These are phyloP conservation scores for Pseudogymnoascus sp. DNA, from an alignment of 2,329 filamentous ascomycete genomes.

Conservation along the genomic window DNA sequence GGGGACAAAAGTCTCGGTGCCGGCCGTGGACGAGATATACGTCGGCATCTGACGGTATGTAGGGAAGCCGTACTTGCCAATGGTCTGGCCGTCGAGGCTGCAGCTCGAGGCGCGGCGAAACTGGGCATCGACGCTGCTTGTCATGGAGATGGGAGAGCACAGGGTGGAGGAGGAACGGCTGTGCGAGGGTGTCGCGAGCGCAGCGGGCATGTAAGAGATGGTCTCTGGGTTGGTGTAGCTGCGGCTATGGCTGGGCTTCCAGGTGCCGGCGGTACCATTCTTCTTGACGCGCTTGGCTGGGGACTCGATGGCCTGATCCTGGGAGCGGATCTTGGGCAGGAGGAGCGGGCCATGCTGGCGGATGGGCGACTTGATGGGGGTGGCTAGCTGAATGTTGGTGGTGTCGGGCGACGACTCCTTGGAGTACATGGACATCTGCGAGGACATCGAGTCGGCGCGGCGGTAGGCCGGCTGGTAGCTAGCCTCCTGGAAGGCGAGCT, in stretches of 20 bases:
- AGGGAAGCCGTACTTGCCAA: slow-evolving; percentile 72
- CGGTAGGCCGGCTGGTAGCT: slow-evolving; percentile 35
- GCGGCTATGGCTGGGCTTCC: slow-evolving; percentile 43
- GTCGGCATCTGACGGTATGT: slow-evolving; percentile 70
- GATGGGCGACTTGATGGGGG: slow-evolving; percentile 63
- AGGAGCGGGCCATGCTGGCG: slow-evolving; percentile 71
- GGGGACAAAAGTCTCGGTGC: slow-evolving; percentile 40
- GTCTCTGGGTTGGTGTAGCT: slow-evolving; percentile 56
- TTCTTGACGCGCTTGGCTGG: slow-evolving; percentile 49
- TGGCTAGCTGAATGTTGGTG: slow-evolving; percentile 58
- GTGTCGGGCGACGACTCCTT: slow-evolving; percentile 63
- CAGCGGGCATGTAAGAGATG: slow-evolving; percentile 30
- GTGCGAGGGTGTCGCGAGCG: slow-evolving; percentile 20
- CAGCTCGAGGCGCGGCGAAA: slow-evolving; percentile 56
- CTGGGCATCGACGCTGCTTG: slow-evolving; percentile 32
- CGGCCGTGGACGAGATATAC: slow-evolving; percentile 32
- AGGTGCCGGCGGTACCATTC: slow-evolving; percentile 37
- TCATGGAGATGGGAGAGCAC: slow-evolving; percentile 25
- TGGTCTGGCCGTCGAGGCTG: slow-evolving; percentile 56
- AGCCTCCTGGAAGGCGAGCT: slow-evolving; percentile 48
- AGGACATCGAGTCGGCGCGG: slow-evolving; percentile 39
- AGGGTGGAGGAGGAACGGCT: slow-evolving; percentile 24
- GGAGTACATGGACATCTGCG: slow-evolving; percentile 60
- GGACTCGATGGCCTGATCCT: slow-evolving; percentile 69
- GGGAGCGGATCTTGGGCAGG: slow-evolving; percentile 76